Percentiles rank a stretch among this genome's conserved stretches.
Evolutionary conservation across 176 grass and related monocot species (phyloP).

Genomic region (Carex scoparia): DNA sequence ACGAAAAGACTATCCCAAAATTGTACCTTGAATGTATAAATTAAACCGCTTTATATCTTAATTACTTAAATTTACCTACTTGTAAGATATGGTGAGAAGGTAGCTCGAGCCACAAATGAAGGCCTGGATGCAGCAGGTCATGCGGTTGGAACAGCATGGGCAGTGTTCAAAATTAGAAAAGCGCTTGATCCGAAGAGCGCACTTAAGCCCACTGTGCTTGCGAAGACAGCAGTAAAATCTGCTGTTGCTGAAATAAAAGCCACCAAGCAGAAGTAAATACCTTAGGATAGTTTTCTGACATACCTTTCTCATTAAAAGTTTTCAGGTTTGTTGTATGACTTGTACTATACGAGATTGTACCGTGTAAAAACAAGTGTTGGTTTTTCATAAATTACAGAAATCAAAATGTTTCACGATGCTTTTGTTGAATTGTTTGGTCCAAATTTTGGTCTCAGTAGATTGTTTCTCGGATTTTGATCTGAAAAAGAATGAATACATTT

Average conservation of each 20-base stretch:
- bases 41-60: not conserved
- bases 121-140: constrained; percentile 65
- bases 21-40: not conserved
- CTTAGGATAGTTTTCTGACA: not conserved
- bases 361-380: not conserved
- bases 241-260: constrained; percentile 34
- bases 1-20: not conserved
- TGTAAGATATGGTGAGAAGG: constrained; percentile 76
- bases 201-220: constrained; percentile 46
- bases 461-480: too few relatives aligned
- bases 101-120: constrained; percentile 48
- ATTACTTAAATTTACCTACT: not conserved
- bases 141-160: constrained; percentile 56
- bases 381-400: not conserved
- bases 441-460: not conserved
- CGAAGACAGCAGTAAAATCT: constrained; percentile 42
- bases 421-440: not conserved
- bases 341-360: not conserved
- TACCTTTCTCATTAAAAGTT: not conserved
- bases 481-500: too few relatives aligned
- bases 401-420: not conserved
- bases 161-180: constrained; percentile 75
- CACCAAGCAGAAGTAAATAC: constrained; percentile 32
- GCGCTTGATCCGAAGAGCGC: constrained; percentile 68
- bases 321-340: not conserved